phyloP scores from a whole-genome alignment of 805 yeast genomes.

The Lipomyces lipofer region DNA sequence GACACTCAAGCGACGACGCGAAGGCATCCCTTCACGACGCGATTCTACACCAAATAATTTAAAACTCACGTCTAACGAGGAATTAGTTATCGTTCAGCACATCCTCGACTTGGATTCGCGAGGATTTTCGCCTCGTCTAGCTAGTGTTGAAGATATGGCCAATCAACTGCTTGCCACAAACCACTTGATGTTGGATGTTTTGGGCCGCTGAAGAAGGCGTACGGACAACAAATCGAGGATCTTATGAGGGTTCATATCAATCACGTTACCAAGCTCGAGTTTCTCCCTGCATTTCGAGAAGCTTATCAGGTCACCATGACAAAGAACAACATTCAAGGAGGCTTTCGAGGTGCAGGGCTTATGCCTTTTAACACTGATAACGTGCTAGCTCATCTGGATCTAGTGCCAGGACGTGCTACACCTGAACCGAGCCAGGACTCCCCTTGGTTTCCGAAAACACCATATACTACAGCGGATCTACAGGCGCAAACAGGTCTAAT shows the following conservation, averaged over 20 bases:
- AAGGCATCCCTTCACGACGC: neutral
- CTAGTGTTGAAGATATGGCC: conserved; percentile 5
- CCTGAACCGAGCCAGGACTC: too few species aligned
- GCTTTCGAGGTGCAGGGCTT: neutral
- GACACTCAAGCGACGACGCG: neutral
- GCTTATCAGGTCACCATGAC: neutral
- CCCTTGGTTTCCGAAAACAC: neutral
- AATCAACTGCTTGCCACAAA: neutral
- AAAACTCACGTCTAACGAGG: neutral
- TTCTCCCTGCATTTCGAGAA: neutral
- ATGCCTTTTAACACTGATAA: neutral
- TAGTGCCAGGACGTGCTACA: neutral
- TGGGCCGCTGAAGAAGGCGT: conserved; percentile 12
- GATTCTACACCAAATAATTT: neutral
- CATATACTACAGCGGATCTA: neutral
- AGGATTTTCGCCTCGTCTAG: conserved; percentile 3
- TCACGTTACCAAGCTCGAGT: neutral
- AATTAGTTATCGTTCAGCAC: neutral
- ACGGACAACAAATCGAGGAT: conserved; percentile 9
- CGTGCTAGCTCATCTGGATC: neutral
- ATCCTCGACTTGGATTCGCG: conserved; percentile 1
- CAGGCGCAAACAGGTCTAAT: neutral
- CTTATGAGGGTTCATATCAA: neutral
- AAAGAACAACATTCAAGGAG: neutral
- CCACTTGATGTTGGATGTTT: conserved; percentile 14